A percentile compares a stretch with the other conserved stretches of the same genome.
phyloP scores from a whole-genome alignment of 805 yeast species.

The Saturnispora dispora region DNA sequence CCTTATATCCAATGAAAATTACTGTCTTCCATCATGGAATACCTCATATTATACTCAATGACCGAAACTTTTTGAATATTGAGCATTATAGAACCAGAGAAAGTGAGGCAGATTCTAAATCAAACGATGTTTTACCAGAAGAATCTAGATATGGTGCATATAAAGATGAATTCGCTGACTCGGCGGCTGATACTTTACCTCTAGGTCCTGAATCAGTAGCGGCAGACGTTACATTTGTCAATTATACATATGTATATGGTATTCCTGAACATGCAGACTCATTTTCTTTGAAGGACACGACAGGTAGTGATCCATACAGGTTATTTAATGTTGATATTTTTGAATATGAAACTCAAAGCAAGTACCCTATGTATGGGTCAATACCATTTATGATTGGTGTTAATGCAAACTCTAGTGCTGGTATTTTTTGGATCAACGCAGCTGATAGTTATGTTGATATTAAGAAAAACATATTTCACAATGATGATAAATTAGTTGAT shows the following conservation, averaged over 20 bases:
- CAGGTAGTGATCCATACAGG: slow-evolving; percentile 64
- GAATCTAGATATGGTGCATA: slow-evolving; percentile 64
- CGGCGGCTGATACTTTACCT: slow-evolving; percentile 54
- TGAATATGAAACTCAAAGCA: slow-evolving; percentile 78
- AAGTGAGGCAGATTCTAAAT: slow-evolving; percentile 28
- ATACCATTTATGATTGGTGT: slow-evolving; percentile 81
- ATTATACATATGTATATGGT: slow-evolving; percentile 68
- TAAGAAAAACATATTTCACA: slow-evolving; percentile 23
- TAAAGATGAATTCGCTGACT: slow-evolving; percentile 61
- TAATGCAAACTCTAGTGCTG: slow-evolving; percentile 49
- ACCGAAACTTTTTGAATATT: slow-evolving; percentile 58
- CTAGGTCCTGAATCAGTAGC: slow-evolving; percentile 89
- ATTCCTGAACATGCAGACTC: slow-evolving; percentile 94
- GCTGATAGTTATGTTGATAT: slow-evolving; percentile 91
- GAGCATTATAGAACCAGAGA: slow-evolving; percentile 64
- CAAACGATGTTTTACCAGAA: slow-evolving; percentile 39
- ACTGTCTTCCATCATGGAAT: slow-evolving; percentile 37
- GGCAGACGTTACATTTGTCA: slow-evolving; percentile 59
- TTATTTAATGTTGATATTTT: slow-evolving; percentile 90
- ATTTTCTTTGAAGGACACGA: slow-evolving; percentile 64
- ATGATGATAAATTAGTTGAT: slow-evolving; percentile 6
- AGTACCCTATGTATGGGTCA: slow-evolving; percentile 89
- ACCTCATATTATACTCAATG: slow-evolving; percentile 54
- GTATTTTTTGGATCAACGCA: slow-evolving; percentile 84
- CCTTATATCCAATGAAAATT: slow-evolving; percentile 41